These are phyloP conservation scores for Oropetium thomaeum DNA, from an alignment of 176 grass and related monocot species.

Conservation along the genomic window DNA sequence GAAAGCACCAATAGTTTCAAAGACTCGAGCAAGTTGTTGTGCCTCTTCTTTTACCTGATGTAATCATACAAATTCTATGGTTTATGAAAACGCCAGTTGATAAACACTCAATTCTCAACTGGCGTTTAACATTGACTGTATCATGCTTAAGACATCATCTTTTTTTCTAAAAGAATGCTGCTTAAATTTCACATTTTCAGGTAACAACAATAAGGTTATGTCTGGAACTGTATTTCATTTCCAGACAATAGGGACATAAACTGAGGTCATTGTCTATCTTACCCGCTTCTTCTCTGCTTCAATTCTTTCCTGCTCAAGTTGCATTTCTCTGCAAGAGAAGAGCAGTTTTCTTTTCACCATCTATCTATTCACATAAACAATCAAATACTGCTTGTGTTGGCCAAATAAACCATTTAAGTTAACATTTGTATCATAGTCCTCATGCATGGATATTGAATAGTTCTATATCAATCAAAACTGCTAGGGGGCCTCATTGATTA, in stretches of 20 bases:
- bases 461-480: not conserved
- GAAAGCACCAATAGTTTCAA: slow-evolving; percentile 84
- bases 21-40: slow-evolving; percentile 71
- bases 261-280: slow-evolving; percentile 7
- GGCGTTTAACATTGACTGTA: not conserved
- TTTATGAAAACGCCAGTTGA: not conserved
- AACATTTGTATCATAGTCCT: not conserved
- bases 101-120: not conserved
- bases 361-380: not conserved
- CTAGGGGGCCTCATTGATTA: not conserved
- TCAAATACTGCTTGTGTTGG: not conserved
- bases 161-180: too few species aligned
- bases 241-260: not conserved
- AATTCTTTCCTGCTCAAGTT: slow-evolving; percentile 78
- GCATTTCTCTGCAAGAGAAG: slow-evolving; percentile 75
- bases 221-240: not conserved
- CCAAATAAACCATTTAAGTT: not conserved
- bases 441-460: not conserved
- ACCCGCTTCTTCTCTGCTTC: slow-evolving; percentile 84
- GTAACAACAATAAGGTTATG: not conserved
- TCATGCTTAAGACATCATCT: not conserved
- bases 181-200: not conserved
- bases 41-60: slow-evolving; percentile 88
- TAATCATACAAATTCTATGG: slow-evolving; percentile 14
- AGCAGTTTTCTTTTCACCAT: not conserved